Base-by-base conservation (phyloP, 106 monocot species). In the Amphibolis antarctica region DNA sequence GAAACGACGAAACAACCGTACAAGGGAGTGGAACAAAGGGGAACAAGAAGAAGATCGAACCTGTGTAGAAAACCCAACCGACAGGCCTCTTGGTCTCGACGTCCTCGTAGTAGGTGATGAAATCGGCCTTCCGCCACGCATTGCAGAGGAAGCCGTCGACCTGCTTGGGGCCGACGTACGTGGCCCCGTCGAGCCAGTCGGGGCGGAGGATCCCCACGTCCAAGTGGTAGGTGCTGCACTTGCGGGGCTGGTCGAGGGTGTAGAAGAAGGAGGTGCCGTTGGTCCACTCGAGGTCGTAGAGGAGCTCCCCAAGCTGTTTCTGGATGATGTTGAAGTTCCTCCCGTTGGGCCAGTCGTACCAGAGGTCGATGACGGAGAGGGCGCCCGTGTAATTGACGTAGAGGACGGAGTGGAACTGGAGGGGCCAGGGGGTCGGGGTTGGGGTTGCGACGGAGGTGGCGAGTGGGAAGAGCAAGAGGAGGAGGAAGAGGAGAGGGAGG, bases 191-290 rank as follows among this genome's bases (percentile, higher is more conserved):
- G 60, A 93, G 77, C 92, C 92, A 93, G 55, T 93, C 63, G 53
- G 88, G 88, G n/a, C 74, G 73, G 26, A 88, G 82, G 47, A 93
- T 72, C 57, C 92, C 88, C 53, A 88, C 78, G 3, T 60, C 74
- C 31, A 83, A 36, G 31, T 85, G 76, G 49, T 44, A 63, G 29
- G 80, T 69, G 65, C 70, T 55, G 71, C 92, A 92, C 56, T 59
- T 43, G 71, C 53, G 50, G 19, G 74, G 46, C 42, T 66, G 1
- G 26, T 70, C 59, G 45, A 79, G 76, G 19, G 75, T 74, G 79
- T 81, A 92, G 69, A 69, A 52, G 91, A 86, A 91, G 44, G 86
- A 92, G 51, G 92, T 92, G 53, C 86, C 83, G 70, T 92, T 92
- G 81, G 66, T 86, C 92, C 92, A 92, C 72, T 92, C 92, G 17